Conservation (phyloP, 768 basidiomycete genomes). For the Daedaleopsis nitida region DNA sequence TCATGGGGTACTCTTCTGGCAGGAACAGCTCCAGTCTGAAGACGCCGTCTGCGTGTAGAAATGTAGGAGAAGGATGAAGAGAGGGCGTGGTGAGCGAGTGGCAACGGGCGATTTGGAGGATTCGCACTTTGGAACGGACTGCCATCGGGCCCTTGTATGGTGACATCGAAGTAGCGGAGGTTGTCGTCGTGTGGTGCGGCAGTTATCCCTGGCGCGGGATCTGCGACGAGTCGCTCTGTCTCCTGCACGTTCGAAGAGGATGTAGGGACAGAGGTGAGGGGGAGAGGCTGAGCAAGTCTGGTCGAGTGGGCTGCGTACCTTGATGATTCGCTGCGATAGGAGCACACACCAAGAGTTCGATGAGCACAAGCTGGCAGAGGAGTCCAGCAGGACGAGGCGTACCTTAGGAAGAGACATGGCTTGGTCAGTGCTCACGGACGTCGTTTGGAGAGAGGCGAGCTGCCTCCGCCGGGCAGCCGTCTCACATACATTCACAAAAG, state of each 20-base stretch:
- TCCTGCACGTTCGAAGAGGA: constrained; percentile 54
- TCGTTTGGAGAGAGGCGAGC: constrained; percentile 2
- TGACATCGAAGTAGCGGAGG: constrained; percentile 97
- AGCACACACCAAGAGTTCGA: not conserved
- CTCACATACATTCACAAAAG: not conserved
- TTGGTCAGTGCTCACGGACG: constrained; percentile 4
- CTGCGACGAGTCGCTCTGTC: constrained; percentile 94
- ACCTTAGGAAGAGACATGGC: constrained; percentile 60
- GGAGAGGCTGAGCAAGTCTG: constrained; percentile 20
- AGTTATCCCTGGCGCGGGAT: constrained; percentile 97
- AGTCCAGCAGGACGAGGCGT: not conserved
- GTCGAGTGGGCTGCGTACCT: constrained; percentile 37
- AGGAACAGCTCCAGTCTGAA: constrained; percentile 98
- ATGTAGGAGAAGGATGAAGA: constrained; percentile 1
- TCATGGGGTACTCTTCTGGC: constrained; percentile 99
- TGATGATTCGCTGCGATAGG: constrained; percentile 49
- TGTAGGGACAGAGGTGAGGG: constrained; percentile 6
- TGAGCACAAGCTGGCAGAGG: not conserved
- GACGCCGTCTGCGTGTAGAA: constrained; percentile 64
- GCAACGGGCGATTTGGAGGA: not conserved
- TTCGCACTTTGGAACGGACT: constrained; percentile 80
- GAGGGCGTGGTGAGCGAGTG: not conserved
- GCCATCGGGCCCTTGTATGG: constrained; percentile 91
- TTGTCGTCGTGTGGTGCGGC: constrained; percentile 97
- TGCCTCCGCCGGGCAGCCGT: not conserved